Conservation (phyloP, 176 grass and related monocot genomes). For the Triticum monococcum region DNA sequence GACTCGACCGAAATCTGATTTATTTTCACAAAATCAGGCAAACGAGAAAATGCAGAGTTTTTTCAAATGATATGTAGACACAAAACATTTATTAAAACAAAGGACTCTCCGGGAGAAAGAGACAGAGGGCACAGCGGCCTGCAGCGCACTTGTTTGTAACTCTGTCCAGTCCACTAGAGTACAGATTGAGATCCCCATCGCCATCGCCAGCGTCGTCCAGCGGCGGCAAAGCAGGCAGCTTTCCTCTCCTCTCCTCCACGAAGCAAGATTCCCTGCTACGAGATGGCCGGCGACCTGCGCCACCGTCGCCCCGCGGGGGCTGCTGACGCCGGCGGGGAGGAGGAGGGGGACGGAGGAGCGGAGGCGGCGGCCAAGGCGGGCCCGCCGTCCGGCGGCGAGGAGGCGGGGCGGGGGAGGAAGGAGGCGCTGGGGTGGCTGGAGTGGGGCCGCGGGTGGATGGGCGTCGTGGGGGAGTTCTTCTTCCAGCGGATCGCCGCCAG, state of each 20-base stretch:
- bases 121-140: neutral
- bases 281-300: slow-evolving; percentile 50
- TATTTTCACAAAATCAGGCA: too few relatives aligned
- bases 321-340: neutral
- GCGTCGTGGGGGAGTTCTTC: slow-evolving; percentile 79
- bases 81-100: neutral
- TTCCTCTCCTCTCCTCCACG: neutral
- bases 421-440: slow-evolving; percentile 89
- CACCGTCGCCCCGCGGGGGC: slow-evolving; percentile 23
- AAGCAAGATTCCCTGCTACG: neutral
- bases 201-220: neutral
- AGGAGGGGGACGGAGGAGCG: neutral
- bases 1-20: too few relatives aligned
- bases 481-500: slow-evolving; percentile 98
- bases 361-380: neutral
- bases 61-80: too few relatives aligned
- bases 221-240: neutral
- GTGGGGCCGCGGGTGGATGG: slow-evolving; percentile 70
- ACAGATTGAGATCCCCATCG: slow-evolving; percentile 1
- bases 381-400: neutral
- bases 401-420: slow-evolving; percentile 20
- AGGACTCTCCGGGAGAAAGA: neutral
- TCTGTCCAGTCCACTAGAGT: neutral
- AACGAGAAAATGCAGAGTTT: too few relatives aligned
- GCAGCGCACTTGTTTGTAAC: neutral